phyloP scores from a whole-genome alignment of 1,139 yeast species.

The Magnusiomyces paraingens region DNA sequence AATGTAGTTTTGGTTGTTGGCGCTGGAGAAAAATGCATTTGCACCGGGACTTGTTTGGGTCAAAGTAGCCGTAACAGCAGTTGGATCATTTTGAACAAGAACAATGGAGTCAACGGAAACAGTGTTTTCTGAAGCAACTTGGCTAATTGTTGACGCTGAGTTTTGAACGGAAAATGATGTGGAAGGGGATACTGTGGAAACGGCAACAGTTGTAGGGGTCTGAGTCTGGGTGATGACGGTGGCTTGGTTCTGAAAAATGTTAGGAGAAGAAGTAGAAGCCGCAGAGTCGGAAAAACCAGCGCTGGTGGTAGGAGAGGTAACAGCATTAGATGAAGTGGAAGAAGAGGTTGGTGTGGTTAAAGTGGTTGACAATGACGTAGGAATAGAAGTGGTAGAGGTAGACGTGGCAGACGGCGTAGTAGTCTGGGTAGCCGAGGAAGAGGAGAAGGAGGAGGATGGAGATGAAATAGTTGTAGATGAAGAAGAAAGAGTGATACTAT shows the following conservation, averaged over 20 bases:
- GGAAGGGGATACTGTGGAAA: not conserved
- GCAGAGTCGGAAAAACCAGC: not conserved
- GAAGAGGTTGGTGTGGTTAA: not conserved
- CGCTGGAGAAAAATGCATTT: not conserved
- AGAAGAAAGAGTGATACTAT: too few species aligned
- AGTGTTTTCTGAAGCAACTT: not conserved
- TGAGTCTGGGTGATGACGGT: not conserved
- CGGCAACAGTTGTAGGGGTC: not conserved
- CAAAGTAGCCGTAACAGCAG: too few species aligned
- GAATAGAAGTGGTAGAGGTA: not conserved
- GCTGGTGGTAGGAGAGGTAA: not conserved
- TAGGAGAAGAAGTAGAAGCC: not conserved
- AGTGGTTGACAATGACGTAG: not conserved
- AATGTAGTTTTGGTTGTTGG: not conserved
- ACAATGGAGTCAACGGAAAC: not conserved
- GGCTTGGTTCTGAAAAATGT: too few species aligned
- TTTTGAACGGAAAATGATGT: not conserved
- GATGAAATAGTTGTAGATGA: too few species aligned
- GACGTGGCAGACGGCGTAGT: too few species aligned
- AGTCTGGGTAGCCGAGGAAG: too few species aligned
- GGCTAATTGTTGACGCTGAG: not conserved
- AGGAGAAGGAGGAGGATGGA: too few species aligned
- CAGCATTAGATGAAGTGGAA: not conserved
- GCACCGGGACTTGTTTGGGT: too few species aligned
- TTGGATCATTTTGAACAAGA: too few species aligned